These are phyloP conservation scores for Saturnispora besseyi DNA, from an alignment of 805 yeast genomes.

Conservation along the genomic window DNA sequence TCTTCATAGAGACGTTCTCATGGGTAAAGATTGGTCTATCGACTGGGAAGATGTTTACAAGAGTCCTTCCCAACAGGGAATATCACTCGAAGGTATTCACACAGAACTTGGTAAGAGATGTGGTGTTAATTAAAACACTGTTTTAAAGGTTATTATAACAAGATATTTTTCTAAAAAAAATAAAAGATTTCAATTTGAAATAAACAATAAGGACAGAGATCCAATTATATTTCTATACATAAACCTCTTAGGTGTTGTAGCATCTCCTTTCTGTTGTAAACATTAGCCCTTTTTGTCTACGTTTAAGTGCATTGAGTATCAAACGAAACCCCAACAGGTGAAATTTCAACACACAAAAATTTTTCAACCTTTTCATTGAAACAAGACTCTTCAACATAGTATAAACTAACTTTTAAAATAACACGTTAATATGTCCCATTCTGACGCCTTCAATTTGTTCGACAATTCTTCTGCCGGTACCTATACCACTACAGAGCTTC, in stretches of 20 bases:
- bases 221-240: too few species aligned
- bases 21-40: slow-evolving; percentile 64
- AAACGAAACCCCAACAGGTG: neutral
- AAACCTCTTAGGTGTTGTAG: neutral
- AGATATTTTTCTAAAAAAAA: neutral
- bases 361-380: neutral
- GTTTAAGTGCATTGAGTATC: neutral
- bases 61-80: neutral
- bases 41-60: slow-evolving; percentile 91
- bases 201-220: too few species aligned
- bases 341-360: neutral
- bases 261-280: neutral
- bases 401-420: neutral
- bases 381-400: neutral
- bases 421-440: neutral
- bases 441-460: neutral
- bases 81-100: neutral
- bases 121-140: neutral
- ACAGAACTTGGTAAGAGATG: neutral
- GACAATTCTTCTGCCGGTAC: neutral
- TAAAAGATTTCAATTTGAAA: neutral
- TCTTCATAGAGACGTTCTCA: slow-evolving; percentile 53
- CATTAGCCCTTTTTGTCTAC: neutral
- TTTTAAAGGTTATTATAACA: slow-evolving; percentile 30
- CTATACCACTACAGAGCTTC: neutral